Conservation (phyloP, 805 yeast species). For the Jamesozyma piceae region DNA sequence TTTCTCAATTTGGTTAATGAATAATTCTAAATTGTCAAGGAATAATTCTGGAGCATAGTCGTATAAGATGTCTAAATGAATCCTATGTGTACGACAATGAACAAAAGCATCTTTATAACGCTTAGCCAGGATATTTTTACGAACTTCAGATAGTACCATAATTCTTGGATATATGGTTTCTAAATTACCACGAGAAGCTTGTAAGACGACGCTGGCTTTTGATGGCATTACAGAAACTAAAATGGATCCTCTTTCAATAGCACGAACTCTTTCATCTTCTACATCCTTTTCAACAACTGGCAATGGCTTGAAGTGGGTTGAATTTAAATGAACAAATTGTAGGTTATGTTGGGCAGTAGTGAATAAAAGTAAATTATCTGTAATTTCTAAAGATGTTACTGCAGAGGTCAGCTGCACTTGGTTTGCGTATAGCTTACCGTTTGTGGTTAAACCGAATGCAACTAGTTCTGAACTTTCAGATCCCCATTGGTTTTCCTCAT, state of each 20-base stretch:
- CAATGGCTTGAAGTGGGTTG: slow-evolving; percentile 33
- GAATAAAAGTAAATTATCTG: slow-evolving; percentile 63
- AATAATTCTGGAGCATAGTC: slow-evolving; percentile 77
- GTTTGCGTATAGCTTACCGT: slow-evolving; percentile 67
- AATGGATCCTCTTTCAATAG: slow-evolving; percentile 87
- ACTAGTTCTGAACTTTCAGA: slow-evolving; percentile 25
- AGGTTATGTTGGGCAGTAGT: slow-evolving; percentile 84
- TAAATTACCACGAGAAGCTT: slow-evolving; percentile 92
- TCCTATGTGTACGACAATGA: slow-evolving; percentile 82
- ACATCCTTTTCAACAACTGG: slow-evolving; percentile 31
- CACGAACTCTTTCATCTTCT: slow-evolving; percentile 75
- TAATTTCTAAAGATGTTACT: slow-evolving; percentile 69
- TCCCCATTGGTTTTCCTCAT: slow-evolving; percentile 24
- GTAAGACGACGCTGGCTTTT: slow-evolving; percentile 70
- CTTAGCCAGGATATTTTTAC: slow-evolving; percentile 50
- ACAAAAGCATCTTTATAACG: slow-evolving; percentile 67
- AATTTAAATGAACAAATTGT: slow-evolving; percentile 65
- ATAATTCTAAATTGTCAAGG: slow-evolving; percentile 48
- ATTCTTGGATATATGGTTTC: slow-evolving; percentile 92
- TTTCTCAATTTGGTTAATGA: slow-evolving; percentile 59
- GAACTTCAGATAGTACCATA: slow-evolving; percentile 76
- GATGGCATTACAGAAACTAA: slow-evolving; percentile 75
- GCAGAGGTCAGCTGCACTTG: slow-evolving; percentile 53
- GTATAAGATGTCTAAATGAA: slow-evolving; percentile 79
- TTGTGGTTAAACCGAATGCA: slow-evolving; percentile 65